Base-by-base conservation (phyloP, 352 stramenopile genomes). In the Pythium chondricola region DNA sequence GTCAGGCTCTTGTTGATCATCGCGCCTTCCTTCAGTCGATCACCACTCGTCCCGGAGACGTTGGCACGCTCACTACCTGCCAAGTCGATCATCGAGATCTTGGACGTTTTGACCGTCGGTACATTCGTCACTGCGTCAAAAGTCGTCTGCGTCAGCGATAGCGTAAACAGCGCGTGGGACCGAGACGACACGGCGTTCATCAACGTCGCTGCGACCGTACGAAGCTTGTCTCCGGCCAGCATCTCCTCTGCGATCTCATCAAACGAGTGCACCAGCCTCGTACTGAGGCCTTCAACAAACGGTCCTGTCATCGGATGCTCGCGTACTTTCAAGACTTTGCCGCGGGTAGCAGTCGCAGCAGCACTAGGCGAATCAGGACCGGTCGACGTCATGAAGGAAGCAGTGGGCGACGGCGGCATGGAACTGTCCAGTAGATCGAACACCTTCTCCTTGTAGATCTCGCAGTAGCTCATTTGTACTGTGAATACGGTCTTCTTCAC, bases 141-240 rank as follows among this genome's bases (percentile, higher is more conserved):
- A 5, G 70, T 74, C 11, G 78, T 88, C 44, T 93, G 82, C 1
- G 77, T 93, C 35, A 93, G 71, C 7, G 96, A 96, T 56, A 99
- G 96, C 14, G 86, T 98, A 52, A 99, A 99, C 43, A 99, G 93
- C 0, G 91, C 93, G 62, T 99, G 95, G 10, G 93, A 98, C 6
- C 96, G 85, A 14, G 89, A 98, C 0, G 89, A 98, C 2, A 92
- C 88, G 1, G 88, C 56, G 71, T 99, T 99, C 96, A 99, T 99
- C 2, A 97, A 69, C 16, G 95, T 99, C 9, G 88, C 81, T 0
- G 90, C 95, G 6, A 98, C 92, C 2, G 87, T 97, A 10, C 96
- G 62, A 27, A 98, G 88, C 51, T 97, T 97, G 52, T 98, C 96
- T 6, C 96, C 96, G 9, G 76, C 70, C 0, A 88, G 45, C 62